Percentiles rank a stretch among this genome's conserved stretches.
Evolutionary conservation across 2,329 filamentous ascomycete species (phyloP).

Genomic region (Aspergillus ustus): DNA sequence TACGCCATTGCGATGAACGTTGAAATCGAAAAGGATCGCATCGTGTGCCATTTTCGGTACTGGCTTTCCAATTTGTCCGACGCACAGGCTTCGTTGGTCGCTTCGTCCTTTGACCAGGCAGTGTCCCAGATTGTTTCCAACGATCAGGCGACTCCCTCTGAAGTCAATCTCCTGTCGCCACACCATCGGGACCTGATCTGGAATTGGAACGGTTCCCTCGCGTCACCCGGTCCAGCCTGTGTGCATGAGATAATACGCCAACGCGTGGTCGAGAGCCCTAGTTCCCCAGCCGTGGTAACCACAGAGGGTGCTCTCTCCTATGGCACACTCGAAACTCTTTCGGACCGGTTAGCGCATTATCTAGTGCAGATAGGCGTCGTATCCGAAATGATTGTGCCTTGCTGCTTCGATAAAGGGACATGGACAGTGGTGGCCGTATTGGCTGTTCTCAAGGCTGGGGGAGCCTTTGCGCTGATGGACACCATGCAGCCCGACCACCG

Average conservation of each 20-base stretch:
- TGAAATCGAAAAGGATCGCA: no score
- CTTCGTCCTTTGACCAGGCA: no score
- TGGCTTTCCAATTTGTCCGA: no score
- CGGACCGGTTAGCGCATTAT: neutral
- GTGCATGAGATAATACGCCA: no score
- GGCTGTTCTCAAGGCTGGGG: constrained; percentile 4
- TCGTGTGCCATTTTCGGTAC: no score
- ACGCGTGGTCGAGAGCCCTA: neutral
- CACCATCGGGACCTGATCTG: no score
- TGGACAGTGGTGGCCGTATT: constrained; percentile 3
- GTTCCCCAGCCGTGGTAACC: constrained; percentile 3
- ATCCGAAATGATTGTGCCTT: neutral
- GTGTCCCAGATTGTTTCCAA: no score
- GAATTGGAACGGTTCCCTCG: no score
- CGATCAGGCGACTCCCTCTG: no score
- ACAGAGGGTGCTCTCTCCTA: constrained; percentile 11
- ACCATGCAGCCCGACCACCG: constrained; percentile 2
- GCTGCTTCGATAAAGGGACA: constrained; percentile 1
- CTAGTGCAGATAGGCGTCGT: neutral
- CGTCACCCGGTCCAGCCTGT: no score
- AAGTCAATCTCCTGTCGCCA: no score
- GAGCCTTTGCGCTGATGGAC: constrained; percentile 2
- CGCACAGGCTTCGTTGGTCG: no score
- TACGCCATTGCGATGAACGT: neutral
- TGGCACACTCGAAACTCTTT: neutral